phyloP scores from a whole-genome alignment of 2,329 filamentous ascomycete species.

The Pyrenochaeta sp. region DNA sequence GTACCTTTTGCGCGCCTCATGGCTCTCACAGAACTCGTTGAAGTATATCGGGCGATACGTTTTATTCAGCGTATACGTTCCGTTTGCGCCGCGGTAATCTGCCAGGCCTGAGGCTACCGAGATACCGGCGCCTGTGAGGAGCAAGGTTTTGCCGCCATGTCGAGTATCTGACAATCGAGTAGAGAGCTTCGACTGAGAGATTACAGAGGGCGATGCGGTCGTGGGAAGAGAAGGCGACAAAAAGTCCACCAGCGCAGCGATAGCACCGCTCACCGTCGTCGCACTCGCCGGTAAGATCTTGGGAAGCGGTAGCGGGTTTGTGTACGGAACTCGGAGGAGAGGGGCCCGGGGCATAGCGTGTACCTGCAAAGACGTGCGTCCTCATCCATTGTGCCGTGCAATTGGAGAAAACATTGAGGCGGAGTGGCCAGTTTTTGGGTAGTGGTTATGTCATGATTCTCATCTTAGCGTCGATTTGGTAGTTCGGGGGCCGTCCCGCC shows the following conservation, averaged over 20 bases:
- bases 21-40: conserved; percentile 82
- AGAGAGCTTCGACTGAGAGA: conserved; percentile 11
- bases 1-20: conserved; percentile 89
- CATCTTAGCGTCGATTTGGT: neutral
- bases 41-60: conserved; percentile 92
- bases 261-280: conserved; percentile 73
- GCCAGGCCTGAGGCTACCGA: conserved; percentile 92
- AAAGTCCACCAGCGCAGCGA: conserved; percentile 80
- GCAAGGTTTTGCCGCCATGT: conserved; percentile 66
- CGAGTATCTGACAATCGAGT: neutral
- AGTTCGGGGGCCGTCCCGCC: neutral
- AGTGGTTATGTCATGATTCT: conserved; percentile 23
- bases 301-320: conserved; percentile 78
- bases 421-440: neutral
- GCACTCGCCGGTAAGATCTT: conserved; percentile 78
- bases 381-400: neutral
- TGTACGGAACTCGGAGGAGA: conserved; percentile 90
- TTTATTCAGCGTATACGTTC: conserved; percentile 92
- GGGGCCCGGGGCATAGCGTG: conserved; percentile 58
- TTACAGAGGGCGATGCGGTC: conserved; percentile 14
- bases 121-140: conserved; percentile 86
- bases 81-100: conserved; percentile 88
- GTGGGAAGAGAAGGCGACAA: conserved; percentile 61
- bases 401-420: neutral
- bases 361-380: neutral